Base-by-base conservation (phyloP, 1,284 basidiomycete species). In the Irpex rosettiformis region DNA sequence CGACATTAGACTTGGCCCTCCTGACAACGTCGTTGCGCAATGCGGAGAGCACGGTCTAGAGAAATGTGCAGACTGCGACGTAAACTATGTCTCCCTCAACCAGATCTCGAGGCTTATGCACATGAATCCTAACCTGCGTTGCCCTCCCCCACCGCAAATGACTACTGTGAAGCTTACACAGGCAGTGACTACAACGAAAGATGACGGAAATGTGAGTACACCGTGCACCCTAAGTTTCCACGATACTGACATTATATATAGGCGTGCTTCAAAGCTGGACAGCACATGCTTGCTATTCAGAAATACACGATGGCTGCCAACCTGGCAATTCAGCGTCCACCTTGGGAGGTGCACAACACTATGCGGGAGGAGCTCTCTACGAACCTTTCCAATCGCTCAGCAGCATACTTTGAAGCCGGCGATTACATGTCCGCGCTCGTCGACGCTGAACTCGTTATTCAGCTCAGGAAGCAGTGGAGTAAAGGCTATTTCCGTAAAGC, bases 401-500 rank as follows among this genome's bases (percentile, higher is more conserved):
- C 95, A 0, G 90, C 95, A 1, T 91, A 89, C 73, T 83, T 85
- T 54, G 90, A 91, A 61, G 77, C 83, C 1, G 85, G 85, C 5
- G 92, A 96, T 73, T 87, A 82, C 72, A 80, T 94, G 57, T 85
- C 87, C 52, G 93, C 96, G 1, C 76, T 98, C 5, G 89, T 89
- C 22, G 96, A 99, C 69, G 95, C 96, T 0, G 94, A 98, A 62
- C 86, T 88, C 1, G 94, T 98, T 65, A 89, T 96, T 48, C 75
- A 85, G 63, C 76, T 98, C 57, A 92, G 93, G 71, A 81, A 88
- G 59, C 86, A 86, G 27, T 99, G 96, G 96, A 86, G 89, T 66
- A 98, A 98, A 72, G 96, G 95, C 0, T 94, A 98, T 72, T 97
- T 96, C 79, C 80, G 96, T 63, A 96, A 89, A 66, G 93, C 91